Percentiles rank a stretch among this genome's conserved stretches.
Evolutionary conservation across 1,284 basidiomycete genomes (phyloP).

Genomic region (Rhodotorula sp.): DNA sequence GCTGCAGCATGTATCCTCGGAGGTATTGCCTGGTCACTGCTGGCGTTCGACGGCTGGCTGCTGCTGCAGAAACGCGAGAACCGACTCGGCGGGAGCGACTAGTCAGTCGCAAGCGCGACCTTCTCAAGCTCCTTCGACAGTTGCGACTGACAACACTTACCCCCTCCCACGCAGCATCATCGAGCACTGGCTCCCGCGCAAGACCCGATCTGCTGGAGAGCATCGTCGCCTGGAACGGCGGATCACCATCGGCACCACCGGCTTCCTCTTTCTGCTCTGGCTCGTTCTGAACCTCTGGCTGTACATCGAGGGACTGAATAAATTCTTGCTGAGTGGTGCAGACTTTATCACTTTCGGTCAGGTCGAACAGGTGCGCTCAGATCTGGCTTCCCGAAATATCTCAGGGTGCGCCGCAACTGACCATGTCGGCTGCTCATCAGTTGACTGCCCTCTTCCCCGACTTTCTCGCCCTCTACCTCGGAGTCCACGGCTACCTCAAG

Average conservation of each 20-base stretch:
- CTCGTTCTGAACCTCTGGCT: slow-evolving; percentile 11
- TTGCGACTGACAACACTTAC: too few species aligned
- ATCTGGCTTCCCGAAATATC: not conserved
- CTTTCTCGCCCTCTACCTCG: slow-evolving; percentile 8
- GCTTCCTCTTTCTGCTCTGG: not conserved
- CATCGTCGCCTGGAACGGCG: slow-evolving; percentile 14
- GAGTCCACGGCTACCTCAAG: slow-evolving; percentile 1
- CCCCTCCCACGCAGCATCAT: not conserved
- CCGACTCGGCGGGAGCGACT: slow-evolving; percentile 8
- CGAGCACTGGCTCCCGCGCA: not conserved
- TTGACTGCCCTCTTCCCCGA: slow-evolving; percentile 18
- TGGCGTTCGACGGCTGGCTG: slow-evolving; percentile 10
- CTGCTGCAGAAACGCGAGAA: slow-evolving; percentile 2
- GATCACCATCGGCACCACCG: slow-evolving; percentile 1
- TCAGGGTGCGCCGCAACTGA: not conserved
- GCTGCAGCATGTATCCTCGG: slow-evolving; percentile 15
- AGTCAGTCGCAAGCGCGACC: not conserved
- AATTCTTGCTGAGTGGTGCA: slow-evolving; percentile 15
- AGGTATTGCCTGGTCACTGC: slow-evolving; percentile 10
- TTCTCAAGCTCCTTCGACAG: too few species aligned
- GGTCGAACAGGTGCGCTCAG: not conserved
- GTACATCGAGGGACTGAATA: slow-evolving; percentile 7
- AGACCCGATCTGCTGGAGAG: slow-evolving; percentile 1
- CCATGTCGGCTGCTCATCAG: slow-evolving; percentile 1
- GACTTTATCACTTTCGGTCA: slow-evolving; percentile 12